Conservation (phyloP, 169 alveolate species). For the Neospora caninum region DNA sequence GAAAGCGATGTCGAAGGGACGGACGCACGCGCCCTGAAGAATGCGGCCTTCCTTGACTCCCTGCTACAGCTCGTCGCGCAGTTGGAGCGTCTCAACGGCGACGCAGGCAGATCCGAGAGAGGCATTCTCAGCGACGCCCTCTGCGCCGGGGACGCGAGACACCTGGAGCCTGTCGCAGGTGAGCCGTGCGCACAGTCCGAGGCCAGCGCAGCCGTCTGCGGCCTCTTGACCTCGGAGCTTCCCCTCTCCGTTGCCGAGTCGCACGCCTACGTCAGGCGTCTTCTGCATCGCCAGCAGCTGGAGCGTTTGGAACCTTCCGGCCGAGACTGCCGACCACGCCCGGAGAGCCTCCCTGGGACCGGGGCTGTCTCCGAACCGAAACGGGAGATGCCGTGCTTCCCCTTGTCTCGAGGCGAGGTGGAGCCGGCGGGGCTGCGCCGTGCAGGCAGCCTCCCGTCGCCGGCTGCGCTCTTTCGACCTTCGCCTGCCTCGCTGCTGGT, state of each 20-base stretch:
- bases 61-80: background rate
- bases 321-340: background rate
- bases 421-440: background rate
- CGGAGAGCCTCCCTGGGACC: background rate
- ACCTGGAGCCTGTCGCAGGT: background rate
- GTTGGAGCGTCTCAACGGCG: background rate
- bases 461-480: background rate
- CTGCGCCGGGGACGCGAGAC: background rate
- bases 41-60: background rate
- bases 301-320: background rate
- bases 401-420: background rate
- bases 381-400: background rate
- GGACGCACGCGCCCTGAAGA: background rate
- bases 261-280: background rate
- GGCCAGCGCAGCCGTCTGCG: background rate
- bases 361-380: background rate
- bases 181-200: background rate
- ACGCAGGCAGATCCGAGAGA: background rate
- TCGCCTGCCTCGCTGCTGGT: background rate
- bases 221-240: background rate
- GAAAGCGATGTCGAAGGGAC: background rate
- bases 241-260: slow-evolving; percentile 1
- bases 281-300: background rate
- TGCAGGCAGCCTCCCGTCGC: background rate
- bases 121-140: background rate